Conservation (phyloP, 768 basidiomycete genomes). For the Amanita rubescens region DNA sequence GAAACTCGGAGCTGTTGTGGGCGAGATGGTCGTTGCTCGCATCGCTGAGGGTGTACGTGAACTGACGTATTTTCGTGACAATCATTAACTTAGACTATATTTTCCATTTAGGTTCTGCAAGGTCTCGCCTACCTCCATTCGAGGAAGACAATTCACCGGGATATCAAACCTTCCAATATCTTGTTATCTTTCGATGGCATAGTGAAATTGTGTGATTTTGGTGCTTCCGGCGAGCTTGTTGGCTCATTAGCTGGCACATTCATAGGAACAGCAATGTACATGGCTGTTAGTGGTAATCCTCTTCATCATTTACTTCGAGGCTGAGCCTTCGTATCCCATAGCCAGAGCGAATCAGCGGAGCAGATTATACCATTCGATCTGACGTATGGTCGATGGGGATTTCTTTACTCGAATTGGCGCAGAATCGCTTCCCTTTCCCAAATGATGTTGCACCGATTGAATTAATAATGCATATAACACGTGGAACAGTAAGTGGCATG, state of each 20-base stretch:
- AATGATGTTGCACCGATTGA: conserved; percentile 91
- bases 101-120: conserved; percentile 58
- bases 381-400: conserved; percentile 99
- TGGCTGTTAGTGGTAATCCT: conserved; percentile 70
- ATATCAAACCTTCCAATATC: conserved; percentile 93
- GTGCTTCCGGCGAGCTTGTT: conserved; percentile 93
- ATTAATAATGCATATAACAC: conserved; percentile 83
- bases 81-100: too few relatives aligned
- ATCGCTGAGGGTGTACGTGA: conserved; percentile 82
- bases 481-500: conserved; percentile 51
- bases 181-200: conserved; percentile 84
- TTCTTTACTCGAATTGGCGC: conserved; percentile 86
- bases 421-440: conserved; percentile 94
- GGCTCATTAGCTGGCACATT: conserved; percentile 91
- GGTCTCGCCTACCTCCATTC: conserved; percentile 93
- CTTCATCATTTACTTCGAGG: conserved; percentile 3
- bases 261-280: conserved; percentile 96
- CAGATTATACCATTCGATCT: conserved; percentile 88
- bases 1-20: conserved; percentile 68
- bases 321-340: conserved; percentile 21
- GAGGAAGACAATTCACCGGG: conserved; percentile 89
- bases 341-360: conserved; percentile 93
- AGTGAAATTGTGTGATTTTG: conserved; percentile 93
- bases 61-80: neutral
- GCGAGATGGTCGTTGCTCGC: conserved; percentile 85